Base-by-base conservation (phyloP, 805 yeast species). In the Teunomyces funiuensis region DNA sequence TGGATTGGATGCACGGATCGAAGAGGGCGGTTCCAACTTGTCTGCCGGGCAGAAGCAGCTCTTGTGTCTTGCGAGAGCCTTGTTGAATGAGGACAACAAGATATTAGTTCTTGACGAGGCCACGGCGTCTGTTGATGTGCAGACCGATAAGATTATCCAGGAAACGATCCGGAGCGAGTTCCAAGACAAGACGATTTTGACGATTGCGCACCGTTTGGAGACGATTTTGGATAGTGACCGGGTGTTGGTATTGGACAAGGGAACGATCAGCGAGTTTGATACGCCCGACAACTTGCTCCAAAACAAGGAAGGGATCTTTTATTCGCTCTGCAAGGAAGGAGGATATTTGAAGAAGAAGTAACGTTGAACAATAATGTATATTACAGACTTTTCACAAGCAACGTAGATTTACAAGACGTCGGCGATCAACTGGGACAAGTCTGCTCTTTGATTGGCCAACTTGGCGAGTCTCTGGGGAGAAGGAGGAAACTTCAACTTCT, bases 51-150 rank as follows among this genome's bases (percentile, higher is more conserved):
- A 71, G 67, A 72, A 59, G 58, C 74, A 66, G 50, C 79, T 60
- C 66, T 76, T 86, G 82, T 86, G 95, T 67, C 71, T 86, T 38
- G 89, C 91, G 0, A 71, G 95, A 57, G 93, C 90, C 1, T 66
- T 86, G 45, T 71, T 84, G 48, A 81, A 80, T 45, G 69, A 80
- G 6, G 78, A 80, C 45, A 65, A 72, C 5, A 64, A 66, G 36
- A 76, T 86, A 31, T 69, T 86, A 48, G 80, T 86, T 6, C 65
- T 86, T 53, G 95, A 86, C 61, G 95, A 86, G 63, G 95, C 95
- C 9, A 86, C 95, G 2, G 93, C 95, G 3, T 88, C 91, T 5
- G 93, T 86, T 38, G 95, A 86, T 63, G 90, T 85, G 27, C 88
- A 85, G 56, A 86, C 95, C 2, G 95, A 86, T 61, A 68, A 79